A percentile compares a stretch with the other conserved stretches of the same genome.
Evolutionary conservation across 139 green algal genomes (phyloP).

Genomic region (Nannochloris sp.): DNA sequence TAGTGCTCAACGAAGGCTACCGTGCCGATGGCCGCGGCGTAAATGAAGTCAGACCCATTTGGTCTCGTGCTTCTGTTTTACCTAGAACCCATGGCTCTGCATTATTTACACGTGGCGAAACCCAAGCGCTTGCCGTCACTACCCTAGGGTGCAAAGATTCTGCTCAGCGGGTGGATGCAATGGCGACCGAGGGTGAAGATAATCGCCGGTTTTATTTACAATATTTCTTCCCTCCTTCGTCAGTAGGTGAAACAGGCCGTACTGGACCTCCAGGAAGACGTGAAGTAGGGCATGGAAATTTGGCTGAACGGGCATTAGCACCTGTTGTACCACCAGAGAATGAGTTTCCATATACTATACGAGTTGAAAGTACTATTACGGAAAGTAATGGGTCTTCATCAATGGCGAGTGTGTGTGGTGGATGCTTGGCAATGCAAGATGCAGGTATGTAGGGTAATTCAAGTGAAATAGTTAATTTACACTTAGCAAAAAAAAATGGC

Average conservation of each 20-base stretch:
- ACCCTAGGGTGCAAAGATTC: constrained; percentile 52
- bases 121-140: constrained; percentile 77
- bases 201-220: constrained; percentile 90
- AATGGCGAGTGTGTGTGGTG: constrained; percentile 96
- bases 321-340: constrained; percentile 63
- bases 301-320: constrained; percentile 85
- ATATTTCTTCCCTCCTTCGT: constrained; percentile 96
- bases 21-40: constrained; percentile 71
- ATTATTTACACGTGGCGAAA: constrained; percentile 97
- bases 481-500: background rate
- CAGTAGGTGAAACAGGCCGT: constrained; percentile 84
- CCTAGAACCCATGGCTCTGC: constrained; percentile 84
- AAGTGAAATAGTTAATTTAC: background rate
- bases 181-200: constrained; percentile 38
- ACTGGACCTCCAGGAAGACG: constrained; percentile 52
- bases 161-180: constrained; percentile 54
- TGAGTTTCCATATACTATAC: constrained; percentile 80
- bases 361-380: constrained; percentile 93
- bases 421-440: constrained; percentile 87
- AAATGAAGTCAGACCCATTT: constrained; percentile 78
- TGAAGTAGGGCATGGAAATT: constrained; percentile 91
- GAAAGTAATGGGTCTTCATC: constrained; percentile 92
- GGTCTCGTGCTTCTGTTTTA: constrained; percentile 53
- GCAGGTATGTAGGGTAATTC: constrained; percentile 43
- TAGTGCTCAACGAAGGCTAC: constrained; percentile 56